Base-by-base conservation (phyloP, 106 monocot species). In the Vanilla planifolia region DNA sequence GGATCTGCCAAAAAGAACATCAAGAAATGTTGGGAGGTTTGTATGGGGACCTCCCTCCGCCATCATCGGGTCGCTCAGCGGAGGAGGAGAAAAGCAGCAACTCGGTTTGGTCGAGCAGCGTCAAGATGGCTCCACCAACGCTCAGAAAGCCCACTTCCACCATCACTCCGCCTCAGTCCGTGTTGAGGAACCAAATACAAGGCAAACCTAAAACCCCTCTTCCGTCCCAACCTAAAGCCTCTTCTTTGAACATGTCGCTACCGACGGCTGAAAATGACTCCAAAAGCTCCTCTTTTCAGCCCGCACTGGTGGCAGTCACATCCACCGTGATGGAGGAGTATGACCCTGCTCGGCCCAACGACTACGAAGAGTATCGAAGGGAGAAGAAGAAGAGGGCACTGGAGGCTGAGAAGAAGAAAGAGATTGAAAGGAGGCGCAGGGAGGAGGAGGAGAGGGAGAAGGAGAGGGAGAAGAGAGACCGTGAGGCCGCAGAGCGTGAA, bases 41-140 rank as follows among this genome's bases (percentile, higher is more conserved):
- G 19, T 96, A 96, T 59, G 95, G 95, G 29, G 90, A 96, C 73
- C 84, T 96, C 44, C 95, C 95, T 35, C 95, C 95, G 15, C 90
- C 95, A 14, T 86, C 93, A 8, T 87, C 84, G 2, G 27, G 69
- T 21, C 59, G 79, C 15, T 65, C 82, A 20, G 65, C 77, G 5
- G 85, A 83, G 20, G 94, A 95, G 34, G 94, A 95, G 64, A 75
- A 65, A 59, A 73, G 66, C 41, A 63, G 48, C 27, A 83, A 70
- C 67, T 70, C 90, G 16, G 83, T 90, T n/a, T 96, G 95, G 95
- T 96, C 95, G 16, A 87, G 84, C 78, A 87, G 86, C 50, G 71
- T 87, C 37, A 96, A 96, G 59, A 96, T 96, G 95, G 95, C 90
- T 2, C 95, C 95, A 8, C 63, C 95, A 10, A 80, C 90, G 0